These are phyloP conservation scores for Coprinopsis strossmayeri DNA, from an alignment of 768 basidiomycete genomes.

Conservation along the genomic window DNA sequence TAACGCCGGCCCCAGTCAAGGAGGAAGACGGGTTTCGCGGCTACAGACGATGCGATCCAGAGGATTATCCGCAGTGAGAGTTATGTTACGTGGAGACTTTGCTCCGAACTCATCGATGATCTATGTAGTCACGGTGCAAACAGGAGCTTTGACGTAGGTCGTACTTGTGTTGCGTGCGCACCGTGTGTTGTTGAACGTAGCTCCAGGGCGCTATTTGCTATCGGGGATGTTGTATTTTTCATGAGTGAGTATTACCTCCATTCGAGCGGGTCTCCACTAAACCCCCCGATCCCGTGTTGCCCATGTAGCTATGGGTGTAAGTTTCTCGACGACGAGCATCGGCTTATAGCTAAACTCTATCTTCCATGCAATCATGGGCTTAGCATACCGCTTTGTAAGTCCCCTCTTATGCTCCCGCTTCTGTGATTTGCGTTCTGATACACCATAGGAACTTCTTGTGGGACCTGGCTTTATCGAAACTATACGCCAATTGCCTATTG, in stretches of 20 bases:
- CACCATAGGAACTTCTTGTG: conserved; percentile 38
- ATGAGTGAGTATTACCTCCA: conserved; percentile 28
- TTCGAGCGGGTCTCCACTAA: too few relatives aligned
- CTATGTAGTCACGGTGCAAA: conserved; percentile 34
- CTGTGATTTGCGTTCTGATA: background rate
- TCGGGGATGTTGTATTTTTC: conserved; percentile 37
- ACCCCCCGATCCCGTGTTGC: too few relatives aligned
- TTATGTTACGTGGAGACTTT: background rate
- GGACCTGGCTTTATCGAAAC: conserved; percentile 41
- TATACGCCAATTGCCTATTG: conserved; percentile 42
- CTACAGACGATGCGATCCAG: conserved; percentile 35
- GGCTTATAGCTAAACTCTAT: background rate
- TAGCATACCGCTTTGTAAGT: conserved; percentile 41
- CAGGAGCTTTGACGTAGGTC: conserved; percentile 32
- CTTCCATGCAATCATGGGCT: background rate
- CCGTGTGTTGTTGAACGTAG: too few relatives aligned
- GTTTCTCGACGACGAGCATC: background rate
- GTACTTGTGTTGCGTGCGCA: background rate
- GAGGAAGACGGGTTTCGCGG: conserved; percentile 34
- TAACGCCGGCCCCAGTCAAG: too few relatives aligned
- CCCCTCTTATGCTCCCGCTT: too few relatives aligned
- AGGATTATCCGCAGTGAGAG: conserved; percentile 27
- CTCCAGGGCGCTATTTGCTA: conserved; percentile 30
- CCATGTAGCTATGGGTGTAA: conserved; percentile 33
- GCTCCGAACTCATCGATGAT: background rate